Percentiles rank a stretch among this genome's conserved stretches.
phyloP scores from a whole-genome alignment of 2,329 filamentous ascomycete genomes.

The Colletotrichum noveboracense region DNA sequence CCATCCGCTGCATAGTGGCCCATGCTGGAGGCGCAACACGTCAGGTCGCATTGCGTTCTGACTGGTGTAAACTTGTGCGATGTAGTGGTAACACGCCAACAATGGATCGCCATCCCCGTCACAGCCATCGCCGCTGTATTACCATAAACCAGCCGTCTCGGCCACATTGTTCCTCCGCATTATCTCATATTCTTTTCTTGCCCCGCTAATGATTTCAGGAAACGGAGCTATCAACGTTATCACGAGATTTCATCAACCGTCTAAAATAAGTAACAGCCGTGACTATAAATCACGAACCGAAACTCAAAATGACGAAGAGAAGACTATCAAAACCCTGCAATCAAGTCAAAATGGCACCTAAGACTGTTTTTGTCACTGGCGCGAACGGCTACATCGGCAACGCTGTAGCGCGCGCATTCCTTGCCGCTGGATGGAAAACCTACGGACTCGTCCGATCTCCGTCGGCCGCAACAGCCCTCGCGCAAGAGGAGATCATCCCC shows the following conservation, averaged over 20 bases:
- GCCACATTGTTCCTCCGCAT: not conserved
- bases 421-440: constrained; percentile 47
- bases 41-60: not conserved
- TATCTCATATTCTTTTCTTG: not conserved
- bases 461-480: constrained; percentile 32
- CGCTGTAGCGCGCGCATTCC: constrained; percentile 49
- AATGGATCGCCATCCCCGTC: not conserved
- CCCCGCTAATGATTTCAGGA: not conserved
- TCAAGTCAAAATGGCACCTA: not conserved
- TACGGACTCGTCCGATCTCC: constrained; percentile 48
- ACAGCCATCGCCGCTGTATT: not conserved
- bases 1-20: not conserved
- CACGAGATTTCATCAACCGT: not conserved
- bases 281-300: not conserved
- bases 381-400: constrained; percentile 55
- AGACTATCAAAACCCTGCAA: not conserved
- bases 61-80: not conserved
- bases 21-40: not conserved
- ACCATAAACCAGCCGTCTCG: not conserved
- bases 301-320: not conserved
- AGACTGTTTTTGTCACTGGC: constrained; percentile 49
- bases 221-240: not conserved
- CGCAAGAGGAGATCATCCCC: constrained; percentile 42
- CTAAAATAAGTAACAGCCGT: too few species aligned
- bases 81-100: not conserved